Evolutionary conservation across 352 stramenopile genomes (phyloP), one percentile per base, ranked within the genome.

Genomic region (Globisporangium megalacanthum): DNA sequence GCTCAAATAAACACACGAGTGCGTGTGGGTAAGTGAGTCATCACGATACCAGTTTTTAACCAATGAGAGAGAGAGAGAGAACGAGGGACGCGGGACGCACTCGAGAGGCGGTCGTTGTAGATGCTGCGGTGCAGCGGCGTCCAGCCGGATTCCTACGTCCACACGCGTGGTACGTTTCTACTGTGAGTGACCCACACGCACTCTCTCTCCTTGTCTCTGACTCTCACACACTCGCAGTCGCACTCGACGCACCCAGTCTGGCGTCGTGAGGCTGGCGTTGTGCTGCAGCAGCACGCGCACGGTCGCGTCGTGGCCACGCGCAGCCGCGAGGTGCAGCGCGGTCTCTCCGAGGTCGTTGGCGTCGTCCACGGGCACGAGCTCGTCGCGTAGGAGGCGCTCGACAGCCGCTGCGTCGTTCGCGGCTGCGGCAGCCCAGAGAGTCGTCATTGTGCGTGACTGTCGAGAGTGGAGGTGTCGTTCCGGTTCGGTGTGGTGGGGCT

Each of bases 81-180:
- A 41, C 15, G 9, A 35, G 7, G 10, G 4, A 14, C 19, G 29
- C 8, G 11, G 37, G 25, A 79, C 75, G 60, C 68, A 92, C 79
- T 88, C 46, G 77, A 77, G 33, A 94, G 64, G 55, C 77, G 78
- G 33, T 79, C 70, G 25, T 89, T 65, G 49, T 89, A 88, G 11
- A 88, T 50, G 65, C 76, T 88, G 39, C 81, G 81, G 58, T 94
- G 83, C 55, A 94, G 58, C 19, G 83, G 74, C 22, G 83, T 92
- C 76, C 83, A 94, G 33, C 83, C 79, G 51, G 83, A 94, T 66
- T 94, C 83, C 81, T 93, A 46, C 31, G 54, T 62, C 39, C 9
- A 36, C 58, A 22, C 60, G 49, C 49, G 61, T 36, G 33, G 66
- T 29, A 39, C 35, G 35, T 39, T 8, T 39, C 25, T 29, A 29